Base-by-base conservation (phyloP, 2,329 filamentous ascomycete species). In the Chalaropsis thielavioides region DNA sequence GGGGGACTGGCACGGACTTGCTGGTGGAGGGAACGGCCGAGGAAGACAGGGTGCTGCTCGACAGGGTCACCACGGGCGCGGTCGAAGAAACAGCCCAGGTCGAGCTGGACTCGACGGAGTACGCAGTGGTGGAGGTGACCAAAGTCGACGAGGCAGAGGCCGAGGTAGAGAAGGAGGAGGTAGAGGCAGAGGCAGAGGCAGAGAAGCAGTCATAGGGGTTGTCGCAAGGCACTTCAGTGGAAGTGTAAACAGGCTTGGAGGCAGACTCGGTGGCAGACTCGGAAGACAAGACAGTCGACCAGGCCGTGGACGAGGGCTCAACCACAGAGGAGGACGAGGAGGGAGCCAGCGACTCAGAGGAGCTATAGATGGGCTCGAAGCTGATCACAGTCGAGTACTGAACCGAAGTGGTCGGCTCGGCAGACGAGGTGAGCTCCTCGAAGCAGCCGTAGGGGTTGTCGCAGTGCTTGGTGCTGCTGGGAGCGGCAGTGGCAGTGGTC, bases 361-460 rank as follows among this genome's bases (percentile, higher is more conserved):
- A 31, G 60, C 31, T 63, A 31, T 54, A 51, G 17, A 60, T 17
- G n/a, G 60, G 59, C 6, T 66, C 60, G 22, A 22, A 61, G 27
- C 59, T 62, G 35, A 35, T 41, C 17, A 63, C 61, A 17, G 64
- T 66, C 17, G 49, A 40, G 15, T 46, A 27, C n/a, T 49, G 24
- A 15, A 17, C 38, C 44, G 62, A 56, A 11, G 44, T 54, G 11
- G 62, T 22, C 27, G 44, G 31, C 24, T 54, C 44, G n/a, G 24
- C 19, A 17, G 41, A 11, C 17, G 43, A 22, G 24, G 19, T 54
- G 40, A n/a, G 31, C 22, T 62, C 49, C 24, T 59, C 56, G 17
- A 38, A 22, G 61, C 64, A 66, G 22, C 64, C 64, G 49, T 66
- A 66, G 24, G 64, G 64, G 60, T 62, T 66, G 22, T 66, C 64